These are phyloP conservation scores for Biscogniauxia mediterranea DNA, from an alignment of 2,329 filamentous ascomycete species.

Conservation along the genomic window DNA sequence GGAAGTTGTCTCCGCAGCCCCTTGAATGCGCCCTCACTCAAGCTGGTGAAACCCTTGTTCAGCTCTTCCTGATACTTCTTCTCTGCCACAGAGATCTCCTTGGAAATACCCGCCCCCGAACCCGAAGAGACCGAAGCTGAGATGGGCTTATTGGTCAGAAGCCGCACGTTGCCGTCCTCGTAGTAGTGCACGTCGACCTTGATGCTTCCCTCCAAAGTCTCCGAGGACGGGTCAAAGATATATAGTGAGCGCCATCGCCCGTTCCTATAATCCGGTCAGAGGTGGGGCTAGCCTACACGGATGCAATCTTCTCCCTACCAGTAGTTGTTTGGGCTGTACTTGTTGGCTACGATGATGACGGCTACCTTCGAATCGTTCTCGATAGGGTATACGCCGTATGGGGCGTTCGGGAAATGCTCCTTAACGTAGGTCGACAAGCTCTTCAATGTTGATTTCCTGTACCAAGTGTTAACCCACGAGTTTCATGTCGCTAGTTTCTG, in stretches of 20 bases:
- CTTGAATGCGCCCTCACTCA: conserved; percentile 97
- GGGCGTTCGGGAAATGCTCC: conserved; percentile 84
- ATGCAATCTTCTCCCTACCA: conserved; percentile 55
- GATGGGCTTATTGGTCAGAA: conserved; percentile 82
- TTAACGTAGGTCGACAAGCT: conserved; percentile 70
- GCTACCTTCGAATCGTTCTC: conserved; percentile 74
- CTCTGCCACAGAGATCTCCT: conserved; percentile 76
- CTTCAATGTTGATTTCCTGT: conserved; percentile 80
- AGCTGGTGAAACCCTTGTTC: conserved; percentile 81
- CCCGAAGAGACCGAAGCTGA: conserved; percentile 59
- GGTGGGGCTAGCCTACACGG: not conserved
- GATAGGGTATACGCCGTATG: conserved; percentile 79
- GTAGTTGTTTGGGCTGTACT: conserved; percentile 97
- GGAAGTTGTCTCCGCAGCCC: conserved; percentile 86
- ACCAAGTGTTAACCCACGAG: conserved; percentile 20
- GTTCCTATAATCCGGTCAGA: conserved; percentile 60
- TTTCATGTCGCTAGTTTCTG: not conserved
- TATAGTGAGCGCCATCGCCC: conserved; percentile 94
- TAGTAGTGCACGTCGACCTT: conserved; percentile 99
- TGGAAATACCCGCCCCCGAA: conserved; percentile 67
- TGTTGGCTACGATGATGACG: conserved; percentile 85
- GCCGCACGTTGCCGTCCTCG: conserved; percentile 94
- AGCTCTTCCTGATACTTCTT: conserved; percentile 95
- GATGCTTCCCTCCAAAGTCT: conserved; percentile 71
- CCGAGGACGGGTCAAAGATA: conserved; percentile 68